Base-by-base conservation (phyloP, 2,329 filamentous ascomycete species). In the Magnaporthiopsis incrustans region DNA sequence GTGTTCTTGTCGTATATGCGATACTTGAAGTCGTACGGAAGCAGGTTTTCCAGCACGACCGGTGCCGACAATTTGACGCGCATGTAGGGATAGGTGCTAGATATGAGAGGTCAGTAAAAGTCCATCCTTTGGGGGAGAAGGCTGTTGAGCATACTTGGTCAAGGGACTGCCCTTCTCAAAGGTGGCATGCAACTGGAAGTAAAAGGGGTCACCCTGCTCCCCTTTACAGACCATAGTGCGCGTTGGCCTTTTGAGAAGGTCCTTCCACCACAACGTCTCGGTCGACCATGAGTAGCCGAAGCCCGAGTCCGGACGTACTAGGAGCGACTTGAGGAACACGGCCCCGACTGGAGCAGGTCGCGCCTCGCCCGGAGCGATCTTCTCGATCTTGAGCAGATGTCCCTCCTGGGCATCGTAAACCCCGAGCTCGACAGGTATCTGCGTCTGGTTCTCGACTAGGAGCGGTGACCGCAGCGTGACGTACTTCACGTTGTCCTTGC, bases 21-120 rank as follows among this genome's bases (percentile, higher is more conserved):
- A 75, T 99, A 99, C 76, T 99, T 98, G 85, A 99, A 99, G 76
- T 99, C 95, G 73, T 95, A 98, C 0, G 95, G 95, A 53, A 99
- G 78, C 58, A 99, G 79, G 69, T 99, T 99, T 75, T 99, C 94
- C 5, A 99, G 83, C 61, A 97, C 94, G 18, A 99, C 86, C 0
- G 96, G 95, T 0, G 95, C 94, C 30, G 92, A 96, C 3, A 99
- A 84, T 69, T 93, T 91, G 68, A 99, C 83, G 65, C 87, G 88
- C 95, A 99, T 98, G 74, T 95, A 95, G 0, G 95, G 95, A 73
- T 99, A 99, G 66, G 89, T 85, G 65, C 88, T 90, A 65, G 11
- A 25, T 26, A 58, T 26, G 12, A 18, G 12, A 53, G 26, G 53
- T 57, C 11, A 63, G 61, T 64, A 57, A 6, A 32, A 27, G 32